phyloP scores from a whole-genome alignment of 805 yeast genomes.

The Teunomyces lycoperdinae region DNA sequence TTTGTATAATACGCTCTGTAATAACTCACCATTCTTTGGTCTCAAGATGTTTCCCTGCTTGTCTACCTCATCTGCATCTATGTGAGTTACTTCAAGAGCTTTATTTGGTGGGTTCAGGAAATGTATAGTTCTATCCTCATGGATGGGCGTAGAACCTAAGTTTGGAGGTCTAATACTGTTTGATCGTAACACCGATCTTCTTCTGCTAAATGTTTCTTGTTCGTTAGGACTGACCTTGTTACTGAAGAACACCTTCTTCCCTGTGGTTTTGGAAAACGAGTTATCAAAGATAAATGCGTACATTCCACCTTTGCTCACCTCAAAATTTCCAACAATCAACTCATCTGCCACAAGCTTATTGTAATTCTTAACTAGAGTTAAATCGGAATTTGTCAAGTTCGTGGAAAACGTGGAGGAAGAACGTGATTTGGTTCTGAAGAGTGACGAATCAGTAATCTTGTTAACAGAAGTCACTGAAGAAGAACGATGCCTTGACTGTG shows the following conservation, averaged over 20 bases:
- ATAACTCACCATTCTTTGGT: conserved; percentile 63
- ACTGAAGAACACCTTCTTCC: conserved; percentile 76
- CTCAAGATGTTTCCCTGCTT: conserved; percentile 17
- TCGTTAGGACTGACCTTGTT: conserved; percentile 16
- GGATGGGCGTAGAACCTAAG: not conserved
- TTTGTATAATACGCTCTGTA: conserved; percentile 78
- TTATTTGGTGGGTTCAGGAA: not conserved
- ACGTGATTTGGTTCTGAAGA: conserved; percentile 34
- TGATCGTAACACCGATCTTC: not conserved
- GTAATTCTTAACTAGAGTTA: conserved; percentile 57
- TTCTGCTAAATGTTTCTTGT: not conserved
- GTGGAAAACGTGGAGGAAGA: conserved; percentile 36
- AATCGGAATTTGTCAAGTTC: conserved; percentile 39
- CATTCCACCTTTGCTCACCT: conserved; percentile 62
- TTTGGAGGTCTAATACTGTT: not conserved
- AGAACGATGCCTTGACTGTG: conserved; percentile 1
- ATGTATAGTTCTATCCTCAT: not conserved
- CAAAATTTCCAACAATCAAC: conserved; percentile 57
- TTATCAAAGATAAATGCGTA: conserved; percentile 91
- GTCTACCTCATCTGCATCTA: conserved; percentile 2
- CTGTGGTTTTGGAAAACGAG: conserved; percentile 80
- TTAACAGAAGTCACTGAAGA: conserved; percentile 34
- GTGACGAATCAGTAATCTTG: conserved; percentile 27
- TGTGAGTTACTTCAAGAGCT: conserved; percentile 6
- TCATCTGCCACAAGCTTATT: conserved; percentile 53